A percentile compares a stretch with the other conserved stretches of the same genome.
phyloP scores from a whole-genome alignment of 2,329 filamentous ascomycete genomes.

The Reticulascus tulasneorum region DNA sequence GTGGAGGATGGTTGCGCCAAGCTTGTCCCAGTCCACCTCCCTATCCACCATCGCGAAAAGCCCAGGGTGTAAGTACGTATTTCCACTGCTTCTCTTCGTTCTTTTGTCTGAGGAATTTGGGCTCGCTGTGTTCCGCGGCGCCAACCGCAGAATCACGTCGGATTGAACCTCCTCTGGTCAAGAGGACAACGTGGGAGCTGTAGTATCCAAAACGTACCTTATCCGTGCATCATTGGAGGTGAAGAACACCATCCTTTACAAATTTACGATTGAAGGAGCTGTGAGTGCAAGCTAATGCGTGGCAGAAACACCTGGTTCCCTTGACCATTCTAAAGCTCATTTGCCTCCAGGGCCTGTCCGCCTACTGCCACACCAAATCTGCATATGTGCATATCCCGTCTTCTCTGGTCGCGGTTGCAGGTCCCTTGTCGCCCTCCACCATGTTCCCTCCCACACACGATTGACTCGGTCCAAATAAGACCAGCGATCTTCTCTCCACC shows the following conservation, averaged over 20 bases:
- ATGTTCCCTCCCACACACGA: slow-evolving; percentile 8
- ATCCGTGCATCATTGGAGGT: slow-evolving; percentile 1
- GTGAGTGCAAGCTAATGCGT: slow-evolving; percentile 12
- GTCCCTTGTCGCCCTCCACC: slow-evolving; percentile 9
- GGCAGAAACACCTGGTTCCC: slow-evolving; percentile 11
- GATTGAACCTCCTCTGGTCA: too few species aligned
- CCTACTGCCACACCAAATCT: slow-evolving; percentile 12
- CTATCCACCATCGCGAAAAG: slow-evolving; percentile 2
- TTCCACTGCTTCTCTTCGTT: too few species aligned
- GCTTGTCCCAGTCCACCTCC: not conserved
- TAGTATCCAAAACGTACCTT: slow-evolving; percentile 1
- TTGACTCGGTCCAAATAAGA: slow-evolving; percentile 11
- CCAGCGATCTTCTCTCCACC: slow-evolving; percentile 13
- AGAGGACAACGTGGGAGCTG: too few species aligned
- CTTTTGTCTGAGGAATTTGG: too few species aligned
- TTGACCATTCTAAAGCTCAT: slow-evolving; percentile 7
- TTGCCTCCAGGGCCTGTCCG: slow-evolving; percentile 9
- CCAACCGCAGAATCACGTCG: too few species aligned
- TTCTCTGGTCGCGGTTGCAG: slow-evolving; percentile 8
- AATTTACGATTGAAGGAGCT: slow-evolving; percentile 12
- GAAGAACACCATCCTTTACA: slow-evolving; percentile 7
- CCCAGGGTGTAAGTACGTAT: too few species aligned
- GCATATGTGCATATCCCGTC: slow-evolving; percentile 15
- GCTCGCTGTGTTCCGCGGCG: too few species aligned
- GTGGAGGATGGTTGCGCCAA: not conserved